Percentiles rank a stretch among this genome's conserved stretches.
Evolutionary conservation across 2,329 filamentous ascomycete genomes (phyloP).

Genomic region (Leptographium galeiforme): DNA sequence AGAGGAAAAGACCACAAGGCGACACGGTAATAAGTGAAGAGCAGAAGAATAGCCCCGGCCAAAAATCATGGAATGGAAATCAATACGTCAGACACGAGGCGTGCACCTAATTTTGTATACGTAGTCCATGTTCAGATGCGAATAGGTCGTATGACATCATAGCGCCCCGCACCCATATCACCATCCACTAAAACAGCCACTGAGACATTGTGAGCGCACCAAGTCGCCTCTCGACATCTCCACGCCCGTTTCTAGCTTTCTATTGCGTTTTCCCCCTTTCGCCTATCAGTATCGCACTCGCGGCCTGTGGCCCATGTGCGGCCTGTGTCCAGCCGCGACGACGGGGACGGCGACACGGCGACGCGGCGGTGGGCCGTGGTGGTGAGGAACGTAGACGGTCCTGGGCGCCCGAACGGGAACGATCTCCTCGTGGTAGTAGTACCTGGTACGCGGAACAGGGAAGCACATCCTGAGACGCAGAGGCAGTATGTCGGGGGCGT

Average conservation of each 20-base stretch:
- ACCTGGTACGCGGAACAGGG: slow-evolving; percentile 27
- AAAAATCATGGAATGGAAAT: neutral
- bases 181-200: neutral
- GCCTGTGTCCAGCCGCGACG: neutral
- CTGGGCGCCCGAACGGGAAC: slow-evolving; percentile 22
- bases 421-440: slow-evolving; percentile 44
- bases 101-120: too few species aligned
- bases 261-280: neutral
- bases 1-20: neutral
- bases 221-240: neutral
- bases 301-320: slow-evolving; percentile 8
- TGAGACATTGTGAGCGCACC: neutral
- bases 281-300: neutral
- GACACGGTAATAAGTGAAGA: neutral
- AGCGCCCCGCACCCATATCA: neutral
- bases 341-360: neutral
- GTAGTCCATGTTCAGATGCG: neutral
- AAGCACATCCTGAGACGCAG: slow-evolving; percentile 33
- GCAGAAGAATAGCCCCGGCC: neutral
- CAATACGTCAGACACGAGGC: neutral
- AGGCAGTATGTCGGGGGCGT: too few species aligned
- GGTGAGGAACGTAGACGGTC: slow-evolving; percentile 20
- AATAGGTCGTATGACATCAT: neutral
- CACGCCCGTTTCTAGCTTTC: neutral
- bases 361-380: slow-evolving; percentile 13